Conservation (phyloP, 2,329 filamentous ascomycete genomes). For the Monilinia fructigena region DNA sequence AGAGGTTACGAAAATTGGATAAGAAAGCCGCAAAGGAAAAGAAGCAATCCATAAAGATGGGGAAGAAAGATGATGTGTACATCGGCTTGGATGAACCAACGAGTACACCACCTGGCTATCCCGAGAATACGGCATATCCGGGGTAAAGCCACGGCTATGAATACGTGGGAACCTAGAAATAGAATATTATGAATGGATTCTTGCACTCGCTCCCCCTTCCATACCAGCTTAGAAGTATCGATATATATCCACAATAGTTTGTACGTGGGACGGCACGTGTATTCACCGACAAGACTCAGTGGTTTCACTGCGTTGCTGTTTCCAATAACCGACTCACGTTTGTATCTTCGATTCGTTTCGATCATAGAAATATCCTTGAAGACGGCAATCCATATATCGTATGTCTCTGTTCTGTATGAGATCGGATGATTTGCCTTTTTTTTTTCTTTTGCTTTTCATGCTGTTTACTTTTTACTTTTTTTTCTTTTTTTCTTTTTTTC, state of each 20-base stretch:
- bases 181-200: no score
- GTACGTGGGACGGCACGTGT: no score
- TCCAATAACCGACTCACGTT: no score
- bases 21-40: constrained; percentile 30
- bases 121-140: neutral
- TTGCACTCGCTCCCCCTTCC: no score
- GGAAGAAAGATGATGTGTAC: constrained; percentile 18
- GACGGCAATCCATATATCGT: neutral
- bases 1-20: constrained; percentile 35
- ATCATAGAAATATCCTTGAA: neutral
- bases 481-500: neutral
- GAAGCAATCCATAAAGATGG: constrained; percentile 32
- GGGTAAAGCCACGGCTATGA: no score
- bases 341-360: no score
- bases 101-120: neutral
- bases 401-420: no score
- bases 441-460: neutral
- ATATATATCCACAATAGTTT: no score
- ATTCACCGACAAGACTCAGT: no score
- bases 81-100: neutral
- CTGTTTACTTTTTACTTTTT: neutral
- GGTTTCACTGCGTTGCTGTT: no score
- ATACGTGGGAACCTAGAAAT: no score
- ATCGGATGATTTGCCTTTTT: neutral
- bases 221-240: no score